Conservation (phyloP, 2,329 filamentous ascomycete genomes). For the Pseudopyricularia javanii region DNA sequence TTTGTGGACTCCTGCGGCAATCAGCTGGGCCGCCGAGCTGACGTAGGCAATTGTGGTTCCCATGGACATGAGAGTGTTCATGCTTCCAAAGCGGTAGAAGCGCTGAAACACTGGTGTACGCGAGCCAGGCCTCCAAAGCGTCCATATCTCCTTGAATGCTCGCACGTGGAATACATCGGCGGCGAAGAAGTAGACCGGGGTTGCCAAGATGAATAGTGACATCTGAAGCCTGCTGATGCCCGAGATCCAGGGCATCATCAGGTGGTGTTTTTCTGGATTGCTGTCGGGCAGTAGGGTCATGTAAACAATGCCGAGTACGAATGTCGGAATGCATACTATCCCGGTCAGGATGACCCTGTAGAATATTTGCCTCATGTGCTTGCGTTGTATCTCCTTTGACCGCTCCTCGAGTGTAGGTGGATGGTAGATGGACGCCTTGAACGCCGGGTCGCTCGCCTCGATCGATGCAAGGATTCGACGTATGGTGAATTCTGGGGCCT, state of each 20-base stretch:
- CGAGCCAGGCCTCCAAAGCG: constrained; percentile 68
- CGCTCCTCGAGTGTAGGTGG: constrained; percentile 75
- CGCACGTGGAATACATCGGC: constrained; percentile 76
- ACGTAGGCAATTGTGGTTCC: constrained; percentile 83
- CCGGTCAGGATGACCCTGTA: constrained; percentile 59
- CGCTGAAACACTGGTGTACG: constrained; percentile 59
- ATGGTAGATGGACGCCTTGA: constrained; percentile 61
- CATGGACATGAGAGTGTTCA: constrained; percentile 87
- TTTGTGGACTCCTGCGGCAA: constrained; percentile 41
- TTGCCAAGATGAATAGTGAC: constrained; percentile 68
- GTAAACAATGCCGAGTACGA: constrained; percentile 79
- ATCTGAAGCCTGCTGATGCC: constrained; percentile 70
- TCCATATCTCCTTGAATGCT: constrained; percentile 64
- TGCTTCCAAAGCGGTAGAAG: constrained; percentile 89
- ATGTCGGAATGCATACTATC: constrained; percentile 64
- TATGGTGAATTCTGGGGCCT: constrained; percentile 58
- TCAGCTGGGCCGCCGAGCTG: constrained; percentile 67
- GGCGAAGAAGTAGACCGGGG: constrained; percentile 76
- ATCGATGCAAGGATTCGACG: constrained; percentile 62
- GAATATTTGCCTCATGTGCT: constrained; percentile 57
- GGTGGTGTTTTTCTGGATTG: constrained; percentile 45
- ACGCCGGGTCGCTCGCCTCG: constrained; percentile 49
- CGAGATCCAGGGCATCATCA: constrained; percentile 59
- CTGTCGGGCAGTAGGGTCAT: constrained; percentile 64
- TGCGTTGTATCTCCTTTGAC: constrained; percentile 57